Base-by-base conservation (phyloP, 257 asterid species). In the Scutellaria galericulata region DNA sequence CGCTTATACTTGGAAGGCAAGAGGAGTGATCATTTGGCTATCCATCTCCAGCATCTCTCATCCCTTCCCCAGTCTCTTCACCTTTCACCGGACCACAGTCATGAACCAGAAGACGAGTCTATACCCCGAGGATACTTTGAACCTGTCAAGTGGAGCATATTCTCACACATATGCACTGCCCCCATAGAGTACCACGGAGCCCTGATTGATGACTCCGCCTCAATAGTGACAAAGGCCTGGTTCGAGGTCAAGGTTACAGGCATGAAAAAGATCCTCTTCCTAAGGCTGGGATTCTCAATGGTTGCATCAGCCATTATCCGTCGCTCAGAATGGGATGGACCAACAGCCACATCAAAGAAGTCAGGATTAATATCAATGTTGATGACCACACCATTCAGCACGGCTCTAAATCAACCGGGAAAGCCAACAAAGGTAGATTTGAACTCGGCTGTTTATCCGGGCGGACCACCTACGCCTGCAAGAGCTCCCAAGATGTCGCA, bases 121-220 rank as follows among this genome's bases (percentile, higher is more conserved):
- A 60, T 82, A 31, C 79, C 78, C 72, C 83, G 87, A 13, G 97
- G 83, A 37, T 94, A 91, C 78, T 84, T 84, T 4, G 96, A 89
- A 64, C 97, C 99, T 3, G 96, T 94, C 55, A 91, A 91, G 71
- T 91, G 99, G 97, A 91, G 97, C 85, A 89, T 86, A 79, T 94
- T 94, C 84, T 94, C 98, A 1, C 98, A 94, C 61, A 81, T 94
- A 54, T 91, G 95, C 84, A 91, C 99, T 7, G 96, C 96, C 10
- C 99, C 99, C 0, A 91, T 94, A 0, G 96, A 94, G 83, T 82
- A 88, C 72, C 89, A 60, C 1, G 97, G 93, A 3, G 77, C 93
- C 5, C 81, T 86, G 7, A 79, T 87, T 7, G 96, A 89, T 14
- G 99, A 88, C 75, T 71, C 95, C 0, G 97, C 99, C 52, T 94